phyloP scores from a whole-genome alignment of 805 yeast species.

The Yarrowia sp. region DNA sequence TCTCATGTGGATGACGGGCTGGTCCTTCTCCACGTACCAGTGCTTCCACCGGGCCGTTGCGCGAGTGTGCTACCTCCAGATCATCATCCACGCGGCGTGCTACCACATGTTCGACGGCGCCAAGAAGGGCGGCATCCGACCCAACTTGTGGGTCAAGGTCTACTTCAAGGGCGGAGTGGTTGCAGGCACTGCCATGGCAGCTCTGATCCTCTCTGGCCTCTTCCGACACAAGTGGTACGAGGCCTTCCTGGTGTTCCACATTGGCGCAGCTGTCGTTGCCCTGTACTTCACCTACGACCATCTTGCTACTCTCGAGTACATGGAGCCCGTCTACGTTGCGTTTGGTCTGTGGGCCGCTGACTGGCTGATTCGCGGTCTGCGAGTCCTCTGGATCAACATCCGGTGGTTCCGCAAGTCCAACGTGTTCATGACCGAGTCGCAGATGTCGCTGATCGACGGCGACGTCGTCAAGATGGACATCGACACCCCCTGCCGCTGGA shows the following conservation, averaged over 20 bases:
- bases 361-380: constrained; percentile 53
- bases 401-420: constrained; percentile 12
- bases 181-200: constrained; percentile 39
- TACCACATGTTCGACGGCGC: constrained; percentile 49
- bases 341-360: constrained; percentile 68
- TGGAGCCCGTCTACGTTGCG: constrained; percentile 52
- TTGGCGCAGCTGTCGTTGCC: constrained; percentile 53
- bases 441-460: constrained; percentile 44
- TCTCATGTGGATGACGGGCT: constrained; percentile 57
- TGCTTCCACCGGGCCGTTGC: constrained; percentile 59
- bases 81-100: constrained; percentile 48
- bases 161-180: constrained; percentile 41
- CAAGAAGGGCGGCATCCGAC: neutral
- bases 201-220: constrained; percentile 46
- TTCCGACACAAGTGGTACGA: constrained; percentile 59
- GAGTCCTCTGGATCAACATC: constrained; percentile 44
- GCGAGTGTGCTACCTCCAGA: constrained; percentile 44
- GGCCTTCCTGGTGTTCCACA: constrained; percentile 54
- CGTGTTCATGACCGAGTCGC: constrained; percentile 36
- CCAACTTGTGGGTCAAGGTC: constrained; percentile 3
- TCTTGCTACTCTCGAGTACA: constrained; percentile 49
- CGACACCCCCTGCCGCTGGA: constrained; percentile 55
- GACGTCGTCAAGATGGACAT: constrained; percentile 52
- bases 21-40: constrained; percentile 55
- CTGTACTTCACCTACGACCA: constrained; percentile 62